Conservation (phyloP, 495 filamentous ascomycete genomes). For the Podospora pseudocomata region DNA sequence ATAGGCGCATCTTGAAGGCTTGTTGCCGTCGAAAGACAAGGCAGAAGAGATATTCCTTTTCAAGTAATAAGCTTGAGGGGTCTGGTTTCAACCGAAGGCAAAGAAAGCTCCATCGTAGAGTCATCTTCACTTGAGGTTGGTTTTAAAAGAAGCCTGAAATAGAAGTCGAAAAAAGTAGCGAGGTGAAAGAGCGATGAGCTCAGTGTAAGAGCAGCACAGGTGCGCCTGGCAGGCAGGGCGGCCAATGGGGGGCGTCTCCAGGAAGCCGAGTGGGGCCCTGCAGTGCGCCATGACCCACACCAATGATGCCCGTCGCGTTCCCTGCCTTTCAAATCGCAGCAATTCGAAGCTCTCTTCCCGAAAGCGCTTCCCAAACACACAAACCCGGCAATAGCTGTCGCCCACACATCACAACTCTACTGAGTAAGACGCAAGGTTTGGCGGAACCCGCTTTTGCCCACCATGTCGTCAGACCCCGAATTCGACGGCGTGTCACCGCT, state of each 20-base stretch:
- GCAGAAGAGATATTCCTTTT: too few species aligned
- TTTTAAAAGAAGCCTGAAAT: background rate
- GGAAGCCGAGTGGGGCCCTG: background rate
- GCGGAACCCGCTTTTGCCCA: background rate
- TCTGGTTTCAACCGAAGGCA: too few species aligned
- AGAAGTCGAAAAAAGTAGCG: too few species aligned
- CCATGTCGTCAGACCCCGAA: conserved; percentile 16
- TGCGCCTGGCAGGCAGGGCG: background rate
- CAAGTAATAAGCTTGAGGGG: too few species aligned
- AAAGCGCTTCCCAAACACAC: background rate
- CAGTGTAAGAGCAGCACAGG: background rate
- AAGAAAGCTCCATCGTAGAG: too few species aligned
- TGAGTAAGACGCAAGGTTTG: background rate
- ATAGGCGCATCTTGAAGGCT: too few species aligned
- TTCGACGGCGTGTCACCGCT: conserved; percentile 23
- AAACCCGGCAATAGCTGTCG: conserved; percentile 1
- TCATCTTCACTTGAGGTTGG: background rate
- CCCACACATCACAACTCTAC: background rate
- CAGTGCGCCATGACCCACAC: background rate
- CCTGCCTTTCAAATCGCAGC: background rate
- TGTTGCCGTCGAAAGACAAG: too few species aligned
- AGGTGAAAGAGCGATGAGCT: background rate
- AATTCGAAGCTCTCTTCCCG: background rate
- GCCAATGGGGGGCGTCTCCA: background rate
- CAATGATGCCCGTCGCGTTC: background rate